A percentile compares a stretch with the other conserved stretches of the same genome.
Conservation (phyloP, 129 eudicot species). For the sunflower (Helianthus annuus) region DNA sequence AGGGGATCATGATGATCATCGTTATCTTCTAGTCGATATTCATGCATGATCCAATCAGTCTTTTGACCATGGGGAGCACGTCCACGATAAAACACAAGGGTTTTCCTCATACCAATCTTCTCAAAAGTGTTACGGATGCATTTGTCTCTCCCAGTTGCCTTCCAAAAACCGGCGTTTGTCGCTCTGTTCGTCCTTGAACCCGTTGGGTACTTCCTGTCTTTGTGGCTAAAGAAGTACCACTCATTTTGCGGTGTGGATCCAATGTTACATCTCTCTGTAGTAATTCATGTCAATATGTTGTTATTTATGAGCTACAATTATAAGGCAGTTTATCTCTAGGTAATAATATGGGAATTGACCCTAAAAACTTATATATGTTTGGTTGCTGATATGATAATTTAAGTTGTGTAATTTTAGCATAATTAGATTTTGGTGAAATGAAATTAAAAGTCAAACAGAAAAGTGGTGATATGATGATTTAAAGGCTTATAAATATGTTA, state of each 20-base stretch:
- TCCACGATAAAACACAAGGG: slow-evolving; percentile 44
- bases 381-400: no score
- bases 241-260: slow-evolving; percentile 45
- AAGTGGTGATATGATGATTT: not conserved
- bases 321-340: not conserved
- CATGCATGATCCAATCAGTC: slow-evolving; percentile 51
- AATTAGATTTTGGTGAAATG: no score
- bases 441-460: not conserved
- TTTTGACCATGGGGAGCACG: slow-evolving; percentile 50
- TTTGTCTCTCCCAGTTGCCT: slow-evolving; percentile 50
- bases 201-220: slow-evolving; percentile 44
- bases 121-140: slow-evolving; percentile 36
- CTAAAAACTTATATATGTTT: no score
- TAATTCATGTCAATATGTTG: not conserved
- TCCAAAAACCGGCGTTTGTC: slow-evolving; percentile 44
- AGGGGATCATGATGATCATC: slow-evolving; percentile 58
- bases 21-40: slow-evolving; percentile 37
- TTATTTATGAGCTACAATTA: not conserved
- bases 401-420: no score
- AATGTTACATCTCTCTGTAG: slow-evolving; percentile 42
- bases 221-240: slow-evolving; percentile 50
- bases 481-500: not conserved
- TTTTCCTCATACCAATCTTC: slow-evolving; percentile 46
- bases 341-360: no score
- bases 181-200: slow-evolving; percentile 44